These are phyloP conservation scores for Misopates orontium DNA, from an alignment of 257 asterid genomes.

Conservation along the genomic window DNA sequence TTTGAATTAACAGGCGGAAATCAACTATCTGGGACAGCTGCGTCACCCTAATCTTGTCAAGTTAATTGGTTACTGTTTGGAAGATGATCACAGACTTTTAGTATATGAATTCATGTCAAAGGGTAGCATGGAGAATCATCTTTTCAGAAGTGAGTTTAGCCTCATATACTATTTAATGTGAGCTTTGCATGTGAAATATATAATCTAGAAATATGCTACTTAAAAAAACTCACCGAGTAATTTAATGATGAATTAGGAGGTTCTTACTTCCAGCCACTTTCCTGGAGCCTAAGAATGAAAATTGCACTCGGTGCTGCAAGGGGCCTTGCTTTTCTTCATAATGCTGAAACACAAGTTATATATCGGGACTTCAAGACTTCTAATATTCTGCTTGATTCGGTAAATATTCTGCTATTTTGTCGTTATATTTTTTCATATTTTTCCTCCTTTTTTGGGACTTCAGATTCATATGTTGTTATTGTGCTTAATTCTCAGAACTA, in stretches of 20 bases:
- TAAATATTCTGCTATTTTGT: slow-evolving; percentile 26
- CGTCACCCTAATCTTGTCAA: slow-evolving; percentile 74
- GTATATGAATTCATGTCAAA: slow-evolving; percentile 73
- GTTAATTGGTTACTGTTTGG: slow-evolving; percentile 71
- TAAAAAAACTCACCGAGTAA: neutral
- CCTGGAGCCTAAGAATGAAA: slow-evolving; percentile 74
- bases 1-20: slow-evolving; percentile 54
- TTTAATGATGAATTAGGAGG: slow-evolving; percentile 51
- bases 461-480: slow-evolving; percentile 5
- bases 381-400: slow-evolving; percentile 72
- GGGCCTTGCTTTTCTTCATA: slow-evolving; percentile 80
- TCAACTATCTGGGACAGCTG: slow-evolving; percentile 63
- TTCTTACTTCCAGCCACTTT: slow-evolving; percentile 67
- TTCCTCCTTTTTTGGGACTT: neutral
- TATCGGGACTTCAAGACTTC: slow-evolving; percentile 85
- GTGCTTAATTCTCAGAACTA: slow-evolving; percentile 44
- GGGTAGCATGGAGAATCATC: slow-evolving; percentile 78
- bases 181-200: neutral
- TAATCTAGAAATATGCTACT: neutral
- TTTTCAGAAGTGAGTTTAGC: slow-evolving; percentile 62
- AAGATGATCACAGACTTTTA: slow-evolving; percentile 65
- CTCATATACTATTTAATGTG: neutral
- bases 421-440: neutral
- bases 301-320: slow-evolving; percentile 74
- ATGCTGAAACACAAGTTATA: slow-evolving; percentile 60